Conservation (phyloP, 768 basidiomycete genomes). For the Sarcomyxa edulis region DNA sequence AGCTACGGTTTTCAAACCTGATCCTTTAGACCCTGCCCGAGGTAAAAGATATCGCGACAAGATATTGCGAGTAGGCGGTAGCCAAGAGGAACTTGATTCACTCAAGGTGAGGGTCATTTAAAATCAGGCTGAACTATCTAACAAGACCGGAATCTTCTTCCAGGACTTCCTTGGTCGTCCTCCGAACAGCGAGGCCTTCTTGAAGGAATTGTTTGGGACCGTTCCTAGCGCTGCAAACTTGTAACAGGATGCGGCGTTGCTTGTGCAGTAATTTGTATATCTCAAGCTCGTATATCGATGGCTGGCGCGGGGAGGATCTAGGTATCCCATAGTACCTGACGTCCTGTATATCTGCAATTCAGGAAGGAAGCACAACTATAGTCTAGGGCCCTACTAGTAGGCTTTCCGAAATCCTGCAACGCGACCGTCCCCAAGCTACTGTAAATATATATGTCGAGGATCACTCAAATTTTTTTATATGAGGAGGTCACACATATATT, state of each 20-base stretch:
- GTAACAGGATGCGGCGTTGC: constrained; percentile 8
- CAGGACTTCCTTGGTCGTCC: constrained; percentile 76
- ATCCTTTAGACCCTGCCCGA: constrained; percentile 64
- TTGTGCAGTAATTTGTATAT: neutral
- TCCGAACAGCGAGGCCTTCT: constrained; percentile 73
- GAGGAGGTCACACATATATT: too few relatives aligned
- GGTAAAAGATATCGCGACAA: constrained; percentile 70
- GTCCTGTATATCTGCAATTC: too few relatives aligned
- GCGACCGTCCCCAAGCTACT: too few relatives aligned
- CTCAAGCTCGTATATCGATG: constrained; percentile 1
- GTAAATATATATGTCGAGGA: too few relatives aligned
- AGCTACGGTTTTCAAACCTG: constrained; percentile 76
- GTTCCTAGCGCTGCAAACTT: constrained; percentile 26
- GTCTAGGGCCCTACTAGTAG: too few relatives aligned
- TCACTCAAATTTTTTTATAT: too few relatives aligned
- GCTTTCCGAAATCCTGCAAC: too few relatives aligned
- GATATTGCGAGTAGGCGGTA: constrained; percentile 72
- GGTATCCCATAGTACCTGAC: too few relatives aligned
- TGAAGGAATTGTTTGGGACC: constrained; percentile 57
- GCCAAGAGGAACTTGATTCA: constrained; percentile 76
- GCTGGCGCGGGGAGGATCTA: constrained; percentile 3
- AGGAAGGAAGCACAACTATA: too few relatives aligned
- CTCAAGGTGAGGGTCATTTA: constrained; percentile 45
- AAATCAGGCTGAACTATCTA: neutral
- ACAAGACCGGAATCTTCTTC: neutral